Evolutionary conservation across 805 yeast genomes (phyloP).

Genomic region (Dipodascus geniculatus): DNA sequence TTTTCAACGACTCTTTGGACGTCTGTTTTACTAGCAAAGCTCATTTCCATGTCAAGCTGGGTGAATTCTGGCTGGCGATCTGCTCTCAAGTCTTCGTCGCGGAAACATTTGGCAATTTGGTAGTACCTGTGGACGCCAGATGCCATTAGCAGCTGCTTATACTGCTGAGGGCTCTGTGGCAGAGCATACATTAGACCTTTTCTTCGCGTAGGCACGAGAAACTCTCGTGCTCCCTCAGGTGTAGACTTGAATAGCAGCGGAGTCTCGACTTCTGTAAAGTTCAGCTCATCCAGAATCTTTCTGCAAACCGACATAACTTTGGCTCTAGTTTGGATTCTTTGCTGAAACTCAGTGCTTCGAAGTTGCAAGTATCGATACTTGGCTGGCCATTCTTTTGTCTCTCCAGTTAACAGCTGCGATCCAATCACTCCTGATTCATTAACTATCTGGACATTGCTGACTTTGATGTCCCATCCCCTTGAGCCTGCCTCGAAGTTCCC

Average conservation of each 20-base stretch:
- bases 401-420: conserved; percentile 53
- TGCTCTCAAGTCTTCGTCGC: conserved; percentile 90
- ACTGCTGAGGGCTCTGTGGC: conserved; percentile 97
- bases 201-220: conserved; percentile 80
- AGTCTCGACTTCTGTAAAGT: conserved; percentile 80
- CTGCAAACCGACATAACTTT: conserved; percentile 27
- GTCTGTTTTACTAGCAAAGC: conserved; percentile 58
- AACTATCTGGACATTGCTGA: conserved; percentile 40
- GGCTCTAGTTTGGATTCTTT: conserved; percentile 25
- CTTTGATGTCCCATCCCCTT: conserved; percentile 44
- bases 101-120: conserved; percentile 86
- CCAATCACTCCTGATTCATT: conserved; percentile 56
- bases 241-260: conserved; percentile 90
- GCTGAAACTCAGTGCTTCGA: conserved; percentile 32
- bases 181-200: conserved; percentile 62
- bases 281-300: conserved; percentile 25
- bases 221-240: conserved; percentile 97
- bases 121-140: conserved; percentile 79
- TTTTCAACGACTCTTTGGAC: conserved; percentile 56
- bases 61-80: conserved; percentile 98
- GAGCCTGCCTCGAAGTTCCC: conserved; percentile 35
- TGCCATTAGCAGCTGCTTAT: conserved; percentile 89
- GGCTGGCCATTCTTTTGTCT: conserved; percentile 56
- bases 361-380: conserved; percentile 74
- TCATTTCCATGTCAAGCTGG: conserved; percentile 92